A percentile compares a stretch with the other conserved stretches of the same genome.
phyloP scores from a whole-genome alignment of 2,329 filamentous ascomycete species.

The Dendryphion nanum region DNA sequence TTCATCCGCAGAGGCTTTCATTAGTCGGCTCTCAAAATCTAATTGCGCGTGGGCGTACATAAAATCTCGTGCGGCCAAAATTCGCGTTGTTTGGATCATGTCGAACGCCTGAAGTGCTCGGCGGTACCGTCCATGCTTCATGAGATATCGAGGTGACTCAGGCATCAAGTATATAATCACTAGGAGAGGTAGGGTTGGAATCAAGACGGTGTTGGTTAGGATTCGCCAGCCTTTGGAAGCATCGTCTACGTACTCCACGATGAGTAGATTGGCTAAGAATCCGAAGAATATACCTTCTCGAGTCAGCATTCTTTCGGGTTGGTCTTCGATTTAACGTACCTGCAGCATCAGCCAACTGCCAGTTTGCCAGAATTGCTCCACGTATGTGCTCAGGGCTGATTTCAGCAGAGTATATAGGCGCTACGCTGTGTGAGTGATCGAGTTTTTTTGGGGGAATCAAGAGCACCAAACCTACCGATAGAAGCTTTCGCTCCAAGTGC shows the following conservation, averaged over 20 bases:
- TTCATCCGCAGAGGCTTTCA: constrained; percentile 11
- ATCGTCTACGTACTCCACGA: constrained; percentile 11
- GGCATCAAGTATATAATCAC: constrained; percentile 23
- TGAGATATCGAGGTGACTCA: constrained; percentile 13
- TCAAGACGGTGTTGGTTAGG: constrained; percentile 18
- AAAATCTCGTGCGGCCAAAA: constrained; percentile 19
- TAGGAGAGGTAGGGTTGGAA: constrained; percentile 17
- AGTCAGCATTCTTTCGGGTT: neutral
- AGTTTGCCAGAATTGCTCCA: constrained; percentile 19
- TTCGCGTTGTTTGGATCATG: constrained; percentile 16
- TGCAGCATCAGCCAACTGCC: constrained; percentile 20
- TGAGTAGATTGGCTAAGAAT: constrained; percentile 14
- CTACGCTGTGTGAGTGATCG: constrained; percentile 3
- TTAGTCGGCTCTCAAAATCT: constrained; percentile 17
- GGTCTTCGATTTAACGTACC: constrained; percentile 11
- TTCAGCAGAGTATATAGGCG: constrained; percentile 21
- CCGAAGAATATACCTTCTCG: constrained; percentile 18
- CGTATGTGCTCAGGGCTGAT: constrained; percentile 20
- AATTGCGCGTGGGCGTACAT: constrained; percentile 23
- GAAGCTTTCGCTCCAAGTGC: constrained; percentile 20
- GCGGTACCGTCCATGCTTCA: constrained; percentile 20
- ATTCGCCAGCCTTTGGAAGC: constrained; percentile 12
- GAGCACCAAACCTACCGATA: constrained; percentile 9
- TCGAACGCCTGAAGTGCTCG: constrained; percentile 17
- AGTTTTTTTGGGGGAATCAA: neutral